Conservation (phyloP, 768 basidiomycete genomes). For the Dendrothele bispora region DNA sequence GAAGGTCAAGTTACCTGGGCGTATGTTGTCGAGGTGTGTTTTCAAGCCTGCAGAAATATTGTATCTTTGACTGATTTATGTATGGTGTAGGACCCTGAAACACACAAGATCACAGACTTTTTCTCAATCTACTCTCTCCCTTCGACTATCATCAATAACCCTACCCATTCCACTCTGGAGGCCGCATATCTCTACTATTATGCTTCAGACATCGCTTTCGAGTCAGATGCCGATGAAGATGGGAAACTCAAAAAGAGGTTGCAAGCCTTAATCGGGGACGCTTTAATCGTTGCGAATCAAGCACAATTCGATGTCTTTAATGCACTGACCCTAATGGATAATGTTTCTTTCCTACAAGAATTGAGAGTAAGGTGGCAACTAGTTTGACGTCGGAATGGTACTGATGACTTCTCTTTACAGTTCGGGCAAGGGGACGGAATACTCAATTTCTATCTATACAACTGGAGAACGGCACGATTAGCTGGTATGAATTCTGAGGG, state of each 20-base stretch:
- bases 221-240: conserved; percentile 59
- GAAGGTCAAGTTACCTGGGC: conserved; percentile 90
- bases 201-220: conserved; percentile 75
- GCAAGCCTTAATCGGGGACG: conserved; percentile 72
- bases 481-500: conserved; percentile 65
- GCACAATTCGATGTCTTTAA: conserved; percentile 97
- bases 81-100: conserved; percentile 70
- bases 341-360: conserved; percentile 75
- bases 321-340: conserved; percentile 94
- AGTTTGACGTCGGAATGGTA: background rate
- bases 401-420: conserved; percentile 37
- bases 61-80: background rate
- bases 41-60: too few species aligned
- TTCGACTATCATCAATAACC: conserved; percentile 82
- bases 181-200: conserved; percentile 98
- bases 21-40: conserved; percentile 88
- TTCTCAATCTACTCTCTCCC: conserved; percentile 97
- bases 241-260: conserved; percentile 68
- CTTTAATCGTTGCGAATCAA: conserved; percentile 75
- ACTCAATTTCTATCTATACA: conserved; percentile 92
- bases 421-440: conserved; percentile 93
- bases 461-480: conserved; percentile 85
- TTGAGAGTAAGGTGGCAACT: conserved; percentile 60
- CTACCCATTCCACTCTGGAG: conserved; percentile 74
- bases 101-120: conserved; percentile 88